phyloP scores from a whole-genome alignment of 2,329 filamentous ascomycete genomes.

The Elsinoe ampelina region DNA sequence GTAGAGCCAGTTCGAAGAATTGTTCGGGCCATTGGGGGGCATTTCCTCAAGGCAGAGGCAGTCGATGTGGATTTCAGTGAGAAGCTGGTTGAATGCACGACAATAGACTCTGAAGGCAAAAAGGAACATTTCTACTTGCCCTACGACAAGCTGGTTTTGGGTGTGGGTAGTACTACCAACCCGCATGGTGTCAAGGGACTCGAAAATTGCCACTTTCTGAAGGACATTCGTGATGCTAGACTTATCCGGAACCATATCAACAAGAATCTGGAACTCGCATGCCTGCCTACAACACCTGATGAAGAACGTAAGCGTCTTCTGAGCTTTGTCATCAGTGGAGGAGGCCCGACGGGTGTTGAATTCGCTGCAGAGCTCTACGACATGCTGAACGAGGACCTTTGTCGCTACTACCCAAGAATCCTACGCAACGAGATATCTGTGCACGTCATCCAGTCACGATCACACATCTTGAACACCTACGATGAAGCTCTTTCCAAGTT shows the following conservation, averaged over 20 bases:
- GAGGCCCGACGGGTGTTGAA: slow-evolving; percentile 92
- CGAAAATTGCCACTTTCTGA: slow-evolving; percentile 88
- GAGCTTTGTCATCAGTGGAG: slow-evolving; percentile 92
- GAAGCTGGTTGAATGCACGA: slow-evolving; percentile 80
- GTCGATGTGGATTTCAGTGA: slow-evolving; percentile 86
- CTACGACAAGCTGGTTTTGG: slow-evolving; percentile 92
- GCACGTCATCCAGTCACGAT: slow-evolving; percentile 87
- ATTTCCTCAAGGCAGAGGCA: slow-evolving; percentile 80
- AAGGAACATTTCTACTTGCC: slow-evolving; percentile 81
- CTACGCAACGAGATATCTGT: slow-evolving; percentile 97
- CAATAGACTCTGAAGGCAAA: slow-evolving; percentile 60
- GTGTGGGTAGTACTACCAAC: slow-evolving; percentile 74
- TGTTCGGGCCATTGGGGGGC: slow-evolving; percentile 65
- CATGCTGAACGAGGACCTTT: slow-evolving; percentile 89
- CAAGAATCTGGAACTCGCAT: slow-evolving; percentile 80
- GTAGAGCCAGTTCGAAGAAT: slow-evolving; percentile 90
- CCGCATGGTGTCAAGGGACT: slow-evolving; percentile 92
- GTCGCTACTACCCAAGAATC: slow-evolving; percentile 72
- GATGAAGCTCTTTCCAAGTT: slow-evolving; percentile 90
- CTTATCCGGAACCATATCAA: slow-evolving; percentile 82
- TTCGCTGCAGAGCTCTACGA: slow-evolving; percentile 96
- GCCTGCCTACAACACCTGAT: slow-evolving; percentile 83
- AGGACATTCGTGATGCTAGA: slow-evolving; percentile 87
- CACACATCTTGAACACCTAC: slow-evolving; percentile 96
- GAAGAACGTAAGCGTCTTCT: slow-evolving; percentile 78